phyloP scores from a whole-genome alignment of 768 basidiomycete species.

The Thelephora aurantiotincta region DNA sequence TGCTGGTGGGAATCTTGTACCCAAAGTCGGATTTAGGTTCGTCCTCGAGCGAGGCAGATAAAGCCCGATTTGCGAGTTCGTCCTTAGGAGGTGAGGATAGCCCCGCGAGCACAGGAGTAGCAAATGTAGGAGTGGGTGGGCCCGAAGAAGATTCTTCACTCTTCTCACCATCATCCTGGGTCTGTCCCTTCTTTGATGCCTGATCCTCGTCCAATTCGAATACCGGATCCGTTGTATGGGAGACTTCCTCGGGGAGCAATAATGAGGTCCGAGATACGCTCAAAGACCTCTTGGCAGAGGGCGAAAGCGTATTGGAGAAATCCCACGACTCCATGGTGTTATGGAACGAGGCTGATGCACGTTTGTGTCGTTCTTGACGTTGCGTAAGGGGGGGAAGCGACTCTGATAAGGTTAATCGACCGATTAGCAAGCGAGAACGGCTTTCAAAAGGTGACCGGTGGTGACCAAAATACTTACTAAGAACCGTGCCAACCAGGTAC shows the following conservation, averaged over 20 bases:
- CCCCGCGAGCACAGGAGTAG: no score
- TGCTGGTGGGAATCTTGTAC: no score
- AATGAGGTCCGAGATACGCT: neutral
- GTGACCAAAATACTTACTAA: constrained; percentile 28
- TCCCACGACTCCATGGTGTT: constrained; percentile 73
- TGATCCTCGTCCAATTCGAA: neutral
- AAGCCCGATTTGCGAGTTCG: no score
- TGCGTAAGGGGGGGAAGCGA: constrained; percentile 59
- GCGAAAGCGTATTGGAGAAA: constrained; percentile 34
- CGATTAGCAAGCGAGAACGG: neutral
- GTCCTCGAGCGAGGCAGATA: no score
- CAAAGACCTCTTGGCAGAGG: neutral
- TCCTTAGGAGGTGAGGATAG: no score
- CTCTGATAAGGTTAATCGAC: constrained; percentile 19
- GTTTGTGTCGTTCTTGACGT: constrained; percentile 50
- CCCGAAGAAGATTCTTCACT: no score
- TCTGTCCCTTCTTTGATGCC: neutral
- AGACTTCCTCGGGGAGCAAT: neutral
- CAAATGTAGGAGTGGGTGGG: no score
- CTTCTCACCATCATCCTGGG: no score
- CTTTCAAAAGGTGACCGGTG: neutral
- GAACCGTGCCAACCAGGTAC: constrained; percentile 63
- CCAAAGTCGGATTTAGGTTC: no score
- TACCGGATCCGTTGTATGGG: neutral
- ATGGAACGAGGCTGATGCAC: constrained; percentile 26